Conservation (phyloP, 2,329 filamentous ascomycete genomes). For the Cercospora nicotianae region DNA sequence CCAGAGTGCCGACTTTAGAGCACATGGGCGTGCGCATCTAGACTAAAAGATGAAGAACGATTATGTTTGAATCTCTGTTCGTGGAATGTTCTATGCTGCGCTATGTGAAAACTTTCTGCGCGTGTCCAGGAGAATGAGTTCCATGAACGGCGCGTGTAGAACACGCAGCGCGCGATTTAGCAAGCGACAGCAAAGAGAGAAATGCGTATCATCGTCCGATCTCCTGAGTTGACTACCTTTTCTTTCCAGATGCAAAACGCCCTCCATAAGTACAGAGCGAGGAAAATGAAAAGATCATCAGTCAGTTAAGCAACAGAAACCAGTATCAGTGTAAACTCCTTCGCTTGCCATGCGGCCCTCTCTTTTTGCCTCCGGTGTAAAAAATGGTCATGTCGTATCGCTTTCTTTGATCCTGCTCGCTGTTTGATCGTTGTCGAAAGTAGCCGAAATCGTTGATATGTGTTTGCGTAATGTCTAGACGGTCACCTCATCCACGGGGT, state of each 20-base stretch:
- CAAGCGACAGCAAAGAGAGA: background rate
- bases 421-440: constrained; percentile 1
- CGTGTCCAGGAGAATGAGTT: background rate
- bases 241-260: background rate
- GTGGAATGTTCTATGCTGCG: background rate
- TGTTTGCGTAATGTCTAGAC: background rate
- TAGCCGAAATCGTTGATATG: background rate
- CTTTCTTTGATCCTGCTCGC: constrained; percentile 2
- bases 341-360: constrained; percentile 7
- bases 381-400: background rate
- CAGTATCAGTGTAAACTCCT: background rate
- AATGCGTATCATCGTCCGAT: background rate
- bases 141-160: too few relatives aligned
- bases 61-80: background rate
- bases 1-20: background rate
- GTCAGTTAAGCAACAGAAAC: background rate
- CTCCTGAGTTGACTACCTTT: background rate
- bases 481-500: constrained; percentile 68
- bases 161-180: background rate
- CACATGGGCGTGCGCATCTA: too few relatives aligned
- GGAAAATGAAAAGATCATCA: background rate
- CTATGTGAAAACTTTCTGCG: background rate
- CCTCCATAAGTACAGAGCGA: background rate
- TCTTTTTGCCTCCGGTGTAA: background rate
- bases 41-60: background rate